A percentile compares a stretch with the other conserved stretches of the same genome.
Conservation (phyloP, 371 early-diverging fungal species). For the Funneliformis caledonium region DNA sequence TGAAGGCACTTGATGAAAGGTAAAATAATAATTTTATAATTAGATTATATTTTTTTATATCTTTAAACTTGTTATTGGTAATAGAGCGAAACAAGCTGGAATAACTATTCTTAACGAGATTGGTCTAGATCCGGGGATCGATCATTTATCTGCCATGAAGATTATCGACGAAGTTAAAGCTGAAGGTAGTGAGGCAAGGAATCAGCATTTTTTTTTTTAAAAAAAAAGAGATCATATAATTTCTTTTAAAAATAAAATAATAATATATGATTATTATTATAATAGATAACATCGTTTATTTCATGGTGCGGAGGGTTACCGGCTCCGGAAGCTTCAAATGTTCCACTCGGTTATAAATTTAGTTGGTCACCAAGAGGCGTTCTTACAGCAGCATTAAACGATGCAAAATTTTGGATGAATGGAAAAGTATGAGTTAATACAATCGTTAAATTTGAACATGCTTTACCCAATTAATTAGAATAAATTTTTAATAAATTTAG, state of each 20-base stretch:
- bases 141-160: slow-evolving; percentile 97
- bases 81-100: slow-evolving; percentile 80
- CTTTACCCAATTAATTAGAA: background rate
- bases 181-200: slow-evolving; percentile 63
- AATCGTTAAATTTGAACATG: background rate
- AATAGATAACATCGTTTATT: slow-evolving; percentile 74
- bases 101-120: slow-evolving; percentile 95
- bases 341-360: slow-evolving; percentile 91
- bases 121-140: slow-evolving; percentile 97
- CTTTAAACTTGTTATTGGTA: background rate
- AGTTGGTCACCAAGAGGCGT: slow-evolving; percentile 90
- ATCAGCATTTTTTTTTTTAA: background rate
- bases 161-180: slow-evolving; percentile 87
- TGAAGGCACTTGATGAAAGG: slow-evolving; percentile 75
- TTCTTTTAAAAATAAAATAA: background rate
- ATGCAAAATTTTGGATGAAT: slow-evolving; percentile 77
- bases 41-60: background rate
- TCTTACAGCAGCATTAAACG: slow-evolving; percentile 81
- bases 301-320: slow-evolving; percentile 94
- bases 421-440: slow-evolving; percentile 57
- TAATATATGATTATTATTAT: slow-evolving; percentile 6
- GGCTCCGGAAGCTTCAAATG: slow-evolving; percentile 85
- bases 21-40: slow-evolving; percentile 44
- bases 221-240: background rate
- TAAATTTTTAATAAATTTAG: background rate